Evolutionary conservation across 2,329 filamentous ascomycete species (phyloP).

Genomic region (Paracorniculantispora psalliotae): DNA sequence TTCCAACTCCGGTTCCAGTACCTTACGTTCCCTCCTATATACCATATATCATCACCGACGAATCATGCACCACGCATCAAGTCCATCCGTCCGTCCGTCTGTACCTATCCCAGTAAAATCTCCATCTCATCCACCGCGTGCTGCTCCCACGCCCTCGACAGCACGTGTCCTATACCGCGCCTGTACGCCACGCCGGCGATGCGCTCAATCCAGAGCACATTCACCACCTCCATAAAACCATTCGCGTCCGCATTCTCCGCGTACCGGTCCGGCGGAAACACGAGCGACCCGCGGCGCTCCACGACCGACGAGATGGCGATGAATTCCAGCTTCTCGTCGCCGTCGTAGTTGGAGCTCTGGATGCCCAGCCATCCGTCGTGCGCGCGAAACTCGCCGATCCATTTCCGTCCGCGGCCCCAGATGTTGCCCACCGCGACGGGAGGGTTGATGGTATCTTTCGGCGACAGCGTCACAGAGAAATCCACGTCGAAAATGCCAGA

Average conservation of each 20-base stretch:
- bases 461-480: conserved; percentile 31
- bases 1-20: not conserved
- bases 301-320: conserved; percentile 37
- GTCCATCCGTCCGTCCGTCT: not conserved
- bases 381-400: conserved; percentile 39
- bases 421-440: conserved; percentile 40
- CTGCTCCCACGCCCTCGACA: conserved; percentile 36
- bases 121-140: conserved; percentile 36
- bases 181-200: conserved; percentile 39
- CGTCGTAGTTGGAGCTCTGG: conserved; percentile 42
- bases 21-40: not conserved
- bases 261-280: conserved; percentile 35
- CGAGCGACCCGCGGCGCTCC: conserved; percentile 37
- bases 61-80: not conserved
- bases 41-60: no score
- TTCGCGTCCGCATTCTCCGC: conserved; percentile 37
- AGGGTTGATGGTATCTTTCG: conserved; percentile 32
- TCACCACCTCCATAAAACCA: conserved; percentile 40
- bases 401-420: conserved; percentile 30
- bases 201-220: conserved; percentile 42
- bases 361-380: conserved; percentile 42
- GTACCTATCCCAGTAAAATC: conserved; percentile 35
- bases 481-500: conserved; percentile 37
- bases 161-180: conserved; percentile 38
- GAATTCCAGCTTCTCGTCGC: conserved; percentile 40